Base-by-base conservation (phyloP, 2,329 filamentous ascomycete genomes). In the Aspergillus persii region DNA sequence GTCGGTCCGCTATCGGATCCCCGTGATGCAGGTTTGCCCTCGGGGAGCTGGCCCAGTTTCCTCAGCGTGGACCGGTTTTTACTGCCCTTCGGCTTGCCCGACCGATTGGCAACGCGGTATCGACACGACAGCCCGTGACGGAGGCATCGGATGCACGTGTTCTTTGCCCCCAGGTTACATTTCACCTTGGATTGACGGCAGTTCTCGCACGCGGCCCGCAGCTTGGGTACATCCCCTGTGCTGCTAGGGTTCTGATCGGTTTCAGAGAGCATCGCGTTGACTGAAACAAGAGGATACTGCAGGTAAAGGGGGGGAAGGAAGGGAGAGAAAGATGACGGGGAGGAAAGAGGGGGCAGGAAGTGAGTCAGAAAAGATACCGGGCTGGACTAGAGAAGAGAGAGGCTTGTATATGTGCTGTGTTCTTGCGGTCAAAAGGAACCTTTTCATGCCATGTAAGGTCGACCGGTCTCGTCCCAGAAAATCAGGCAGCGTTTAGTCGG, bases 171-270 rank as follows among this genome's bases (percentile, higher is more conserved):
- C 41, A 74, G 46, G 55, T 74, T 74, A 64, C 74, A 76, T 64
- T 76, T 76, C 48, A 76, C 74, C 57, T 76, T 76, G 30, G 74
- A 76, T 60, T 76, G 74, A 33, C 74, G 67, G 64, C 74, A 76
- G 36, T 74, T 74, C 61, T 76, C 74, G 54, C 74, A 76, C 18
- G 74, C 74, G 18, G 74, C 70, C 62, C 74, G 72, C 23, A 75
- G 71, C 59, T 74, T 74, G 41, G 73, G 73, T 52, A 68, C 62
- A 50, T 73, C 69, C 53, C 68, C 66, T 46, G 63, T 65, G 47
- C 56, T 69, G 52, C 59, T 58, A 57, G 56, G n/a, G 30, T 46
- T 11, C 47, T 60, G 50, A 18, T 67, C 64, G 26, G 70, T 57
- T 57, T 70, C 69, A 51, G 65, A 61, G 41, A 71, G 66, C 72